Conservation (phyloP, 306 rosid species). For the Rosa lucieae region DNA sequence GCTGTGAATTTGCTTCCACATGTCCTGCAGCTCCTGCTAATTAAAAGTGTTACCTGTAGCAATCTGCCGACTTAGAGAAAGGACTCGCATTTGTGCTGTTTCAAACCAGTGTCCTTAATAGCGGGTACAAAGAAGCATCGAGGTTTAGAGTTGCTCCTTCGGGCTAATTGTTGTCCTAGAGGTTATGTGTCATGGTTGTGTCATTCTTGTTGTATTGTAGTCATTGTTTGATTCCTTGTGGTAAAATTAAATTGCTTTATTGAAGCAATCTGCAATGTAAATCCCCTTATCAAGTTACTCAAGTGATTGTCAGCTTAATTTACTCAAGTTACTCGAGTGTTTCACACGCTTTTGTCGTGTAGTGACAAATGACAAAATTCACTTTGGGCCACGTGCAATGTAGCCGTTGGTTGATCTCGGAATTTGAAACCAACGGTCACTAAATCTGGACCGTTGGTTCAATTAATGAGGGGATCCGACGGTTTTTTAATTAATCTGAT, state of each 20-base stretch:
- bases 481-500: too few relatives aligned
- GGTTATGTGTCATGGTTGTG: background rate
- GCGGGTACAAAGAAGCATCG: constrained; percentile 14
- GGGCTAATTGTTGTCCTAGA: background rate
- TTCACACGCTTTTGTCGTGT: too few relatives aligned
- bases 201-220: background rate
- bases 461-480: too few relatives aligned
- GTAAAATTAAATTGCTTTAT: constrained; percentile 12
- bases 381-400: too few relatives aligned
- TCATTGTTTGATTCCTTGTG: constrained; percentile 14
- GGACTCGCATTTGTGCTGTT: background rate
- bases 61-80: constrained; percentile 11
- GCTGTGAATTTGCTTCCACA: constrained; percentile 45
- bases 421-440: too few relatives aligned
- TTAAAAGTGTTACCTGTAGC: constrained; percentile 17
- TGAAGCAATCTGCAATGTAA: background rate
- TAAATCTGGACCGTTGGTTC: too few relatives aligned
- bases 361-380: too few relatives aligned
- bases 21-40: constrained; percentile 38
- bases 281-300: background rate
- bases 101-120: constrained; percentile 2
- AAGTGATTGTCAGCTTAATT: too few relatives aligned
- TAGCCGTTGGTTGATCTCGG: too few relatives aligned
- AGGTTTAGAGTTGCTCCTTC: constrained; percentile 18
- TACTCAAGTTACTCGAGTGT: too few relatives aligned